Conservation (phyloP, 1,139 yeast genomes). For the Scheffersomyces lignicola region DNA sequence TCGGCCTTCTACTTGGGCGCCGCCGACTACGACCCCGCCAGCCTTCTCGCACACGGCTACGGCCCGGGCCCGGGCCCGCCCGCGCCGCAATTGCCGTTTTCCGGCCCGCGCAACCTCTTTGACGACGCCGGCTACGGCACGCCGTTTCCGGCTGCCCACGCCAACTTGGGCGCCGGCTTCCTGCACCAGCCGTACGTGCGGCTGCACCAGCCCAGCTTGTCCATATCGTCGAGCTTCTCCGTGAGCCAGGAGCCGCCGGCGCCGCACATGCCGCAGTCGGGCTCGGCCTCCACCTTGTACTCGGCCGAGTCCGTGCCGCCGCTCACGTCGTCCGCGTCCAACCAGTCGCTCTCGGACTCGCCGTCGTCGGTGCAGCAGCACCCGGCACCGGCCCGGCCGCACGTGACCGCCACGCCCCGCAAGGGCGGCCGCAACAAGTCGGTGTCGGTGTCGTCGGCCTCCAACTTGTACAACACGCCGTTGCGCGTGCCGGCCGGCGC, state of each 20-base stretch:
- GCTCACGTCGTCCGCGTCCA: constrained; percentile 34
- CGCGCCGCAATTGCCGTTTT: constrained; percentile 6
- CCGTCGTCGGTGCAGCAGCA: constrained; percentile 22
- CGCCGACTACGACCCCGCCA: constrained; percentile 2
- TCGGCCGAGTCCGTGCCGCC: constrained; percentile 46
- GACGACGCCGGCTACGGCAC: constrained; percentile 24
- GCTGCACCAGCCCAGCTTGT: constrained; percentile 10
- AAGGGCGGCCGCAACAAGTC: constrained; percentile 32
- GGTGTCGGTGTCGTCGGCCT: constrained; percentile 26
- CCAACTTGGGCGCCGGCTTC: constrained; percentile 3
- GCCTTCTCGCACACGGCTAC: constrained; percentile 4
- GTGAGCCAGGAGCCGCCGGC: constrained; percentile 18
- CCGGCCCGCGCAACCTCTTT: constrained; percentile 29
- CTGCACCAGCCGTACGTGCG: constrained; percentile 4
- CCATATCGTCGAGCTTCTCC: constrained; percentile 14
- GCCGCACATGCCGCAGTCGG: constrained; percentile 24
- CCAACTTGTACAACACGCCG: constrained; percentile 31
- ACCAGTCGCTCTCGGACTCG: constrained; percentile 36
- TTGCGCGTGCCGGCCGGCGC: constrained; percentile 17
- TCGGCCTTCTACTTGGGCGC: constrained; percentile 3
- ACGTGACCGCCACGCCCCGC: constrained; percentile 29
- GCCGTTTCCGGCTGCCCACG: constrained; percentile 9
- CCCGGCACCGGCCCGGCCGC: constrained; percentile 11
- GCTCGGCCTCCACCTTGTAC: constrained; percentile 41
- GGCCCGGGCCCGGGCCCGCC: constrained; percentile 2